phyloP scores from a whole-genome alignment of 192 early-diverging fungal species.

The Backusella macrospora region DNA sequence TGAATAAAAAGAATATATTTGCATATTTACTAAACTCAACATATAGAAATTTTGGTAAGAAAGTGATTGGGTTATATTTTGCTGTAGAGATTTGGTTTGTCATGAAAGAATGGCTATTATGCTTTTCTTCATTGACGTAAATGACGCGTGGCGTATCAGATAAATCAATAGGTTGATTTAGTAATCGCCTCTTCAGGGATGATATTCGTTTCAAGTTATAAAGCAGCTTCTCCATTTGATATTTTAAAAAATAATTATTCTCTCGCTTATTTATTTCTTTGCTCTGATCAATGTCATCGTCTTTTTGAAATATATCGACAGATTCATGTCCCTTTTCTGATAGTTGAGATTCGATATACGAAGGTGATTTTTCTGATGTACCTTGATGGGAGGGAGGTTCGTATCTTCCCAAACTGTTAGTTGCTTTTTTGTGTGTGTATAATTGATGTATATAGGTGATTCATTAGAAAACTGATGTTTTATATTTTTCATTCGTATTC shows the following conservation, averaged over 20 bases:
- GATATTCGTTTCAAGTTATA: neutral
- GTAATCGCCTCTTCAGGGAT: neutral
- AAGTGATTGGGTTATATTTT: constrained; percentile 92
- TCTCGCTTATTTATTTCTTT: too few relatives aligned
- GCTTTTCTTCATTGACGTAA: constrained; percentile 86
- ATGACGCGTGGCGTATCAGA: constrained; percentile 61
- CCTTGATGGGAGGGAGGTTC: neutral
- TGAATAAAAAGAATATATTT: constrained; percentile 98
- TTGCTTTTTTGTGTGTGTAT: neutral
- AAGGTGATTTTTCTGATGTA: neutral
- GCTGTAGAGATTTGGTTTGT: constrained; percentile 93
- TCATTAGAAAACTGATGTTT: neutral
- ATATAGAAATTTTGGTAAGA: constrained; percentile 91
- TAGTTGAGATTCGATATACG: neutral
- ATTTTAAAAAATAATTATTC: too few relatives aligned
- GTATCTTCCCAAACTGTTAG: neutral
- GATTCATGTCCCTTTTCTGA: neutral
- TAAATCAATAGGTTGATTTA: neutral
- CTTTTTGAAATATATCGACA: too few relatives aligned
- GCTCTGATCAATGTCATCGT: too few relatives aligned
- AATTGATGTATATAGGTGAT: neutral
- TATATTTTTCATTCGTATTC: neutral
- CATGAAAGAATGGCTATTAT: constrained; percentile 54
- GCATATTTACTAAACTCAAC: constrained; percentile 99
- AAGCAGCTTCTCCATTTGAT: too few relatives aligned